Base-by-base conservation (phyloP, 2,329 filamentous ascomycete genomes). In the Fonsecaea nubica region DNA sequence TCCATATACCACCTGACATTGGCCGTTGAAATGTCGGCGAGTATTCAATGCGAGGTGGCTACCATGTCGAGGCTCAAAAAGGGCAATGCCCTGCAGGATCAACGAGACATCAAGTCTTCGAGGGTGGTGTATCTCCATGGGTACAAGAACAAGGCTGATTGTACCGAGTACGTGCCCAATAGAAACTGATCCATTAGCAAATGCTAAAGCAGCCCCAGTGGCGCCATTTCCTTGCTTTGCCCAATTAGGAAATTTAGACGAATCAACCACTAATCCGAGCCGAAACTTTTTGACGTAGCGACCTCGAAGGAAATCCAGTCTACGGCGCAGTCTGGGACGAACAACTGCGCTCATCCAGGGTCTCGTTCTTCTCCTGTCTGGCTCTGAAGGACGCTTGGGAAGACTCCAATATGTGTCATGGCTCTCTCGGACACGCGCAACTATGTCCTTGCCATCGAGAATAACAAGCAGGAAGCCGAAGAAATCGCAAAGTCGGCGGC, bases 391-490 rank as follows among this genome's bases (percentile, higher is more conserved):
- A 40, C 35, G 12, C 21, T n/a, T 2, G 30, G 35, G 21, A 7
- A 33, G 40, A 54, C 21, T 35, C 33, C 58, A 69, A 35, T 62
- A 72, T 70, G 70, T 71, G 62, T 68, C 62, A 74, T 74, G 72
- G 71, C 71, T 56, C 55, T 82, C 79, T 82, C 80, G 65, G 81
- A 81, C 69, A 73, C 82, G 69, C 81, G 82, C 76, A 78, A 77
- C 30, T 84, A 82, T 71, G 76, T 84, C 75, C 76, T 84, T 72
- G 77, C 79, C 55, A 77, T 81, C 40, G 80, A 83, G 68, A 78
- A 79, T 64, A 77, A 83, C 71, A 81, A 79, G 69, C 75, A 78
- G 60, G 81, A 80, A 72, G 82, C 82, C 40, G 76, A 76, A 62
- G 72, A 76, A 61, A 81, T 84, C 71, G 82, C 82, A 25, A 75